Percentiles rank a stretch among this genome's conserved stretches.
Evolutionary conservation across 352 stramenopile genomes (phyloP).

Genomic region (Plasmopara viticola): DNA sequence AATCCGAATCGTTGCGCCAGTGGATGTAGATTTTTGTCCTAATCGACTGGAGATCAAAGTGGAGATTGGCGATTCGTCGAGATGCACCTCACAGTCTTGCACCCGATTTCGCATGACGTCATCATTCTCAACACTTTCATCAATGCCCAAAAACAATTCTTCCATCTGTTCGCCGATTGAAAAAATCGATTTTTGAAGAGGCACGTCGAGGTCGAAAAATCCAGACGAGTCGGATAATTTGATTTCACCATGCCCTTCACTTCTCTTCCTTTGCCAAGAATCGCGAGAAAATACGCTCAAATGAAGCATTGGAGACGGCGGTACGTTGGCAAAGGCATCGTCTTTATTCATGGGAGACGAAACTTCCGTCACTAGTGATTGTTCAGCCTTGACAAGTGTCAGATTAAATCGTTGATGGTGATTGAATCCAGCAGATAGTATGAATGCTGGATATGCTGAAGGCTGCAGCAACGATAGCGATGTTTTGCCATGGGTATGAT

Average conservation of each 20-base stretch:
- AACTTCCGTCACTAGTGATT: neutral
- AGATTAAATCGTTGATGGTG: conserved; percentile 22
- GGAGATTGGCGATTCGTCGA: conserved; percentile 11
- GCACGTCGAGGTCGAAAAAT: conserved; percentile 31
- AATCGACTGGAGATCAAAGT: conserved; percentile 25
- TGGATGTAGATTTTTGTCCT: conserved; percentile 35
- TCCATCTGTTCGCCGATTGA: conserved; percentile 42
- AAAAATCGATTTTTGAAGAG: conserved; percentile 31
- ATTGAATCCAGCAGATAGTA: conserved; percentile 13
- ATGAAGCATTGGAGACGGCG: conserved; percentile 12
- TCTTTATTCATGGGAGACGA: conserved; percentile 2
- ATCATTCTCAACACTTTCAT: conserved; percentile 17
- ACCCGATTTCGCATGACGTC: neutral
- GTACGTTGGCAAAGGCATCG: neutral
- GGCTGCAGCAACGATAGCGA: conserved; percentile 17
- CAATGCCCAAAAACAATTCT: conserved; percentile 52
- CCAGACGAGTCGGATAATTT: conserved; percentile 18
- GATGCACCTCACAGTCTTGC: conserved; percentile 1
- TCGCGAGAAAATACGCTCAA: conserved; percentile 45
- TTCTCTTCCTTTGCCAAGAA: conserved; percentile 36
- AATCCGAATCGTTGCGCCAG: conserved; percentile 32
- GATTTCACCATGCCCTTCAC: conserved; percentile 35
- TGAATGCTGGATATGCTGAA: conserved; percentile 4
- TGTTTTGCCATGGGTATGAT: conserved; percentile 13
- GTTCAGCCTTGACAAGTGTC: conserved; percentile 11